phyloP scores from a whole-genome alignment of 768 basidiomycete species.

The Pleurotus eryngii region DNA sequence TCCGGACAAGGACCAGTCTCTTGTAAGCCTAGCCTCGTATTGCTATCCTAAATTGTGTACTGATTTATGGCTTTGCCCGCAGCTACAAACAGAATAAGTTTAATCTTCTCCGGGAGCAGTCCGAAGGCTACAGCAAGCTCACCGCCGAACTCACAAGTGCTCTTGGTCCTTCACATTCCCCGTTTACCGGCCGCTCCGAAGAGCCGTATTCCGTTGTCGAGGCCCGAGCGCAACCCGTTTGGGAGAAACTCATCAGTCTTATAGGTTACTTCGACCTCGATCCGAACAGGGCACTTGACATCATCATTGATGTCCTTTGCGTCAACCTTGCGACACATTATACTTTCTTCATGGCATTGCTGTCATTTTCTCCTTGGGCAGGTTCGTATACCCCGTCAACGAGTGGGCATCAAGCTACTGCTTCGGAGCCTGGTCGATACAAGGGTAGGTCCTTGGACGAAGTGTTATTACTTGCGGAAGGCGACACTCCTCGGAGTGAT shows the following conservation, averaged over 20 bases:
- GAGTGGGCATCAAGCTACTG: slow-evolving; percentile 28
- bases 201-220: slow-evolving; percentile 58
- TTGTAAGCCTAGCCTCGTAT: slow-evolving; percentile 52
- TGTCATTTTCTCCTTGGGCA: slow-evolving; percentile 89
- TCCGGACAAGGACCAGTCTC: slow-evolving; percentile 73
- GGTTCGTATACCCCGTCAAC: slow-evolving; percentile 34
- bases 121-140: slow-evolving; percentile 95
- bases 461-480: slow-evolving; percentile 55
- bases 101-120: slow-evolving; percentile 94
- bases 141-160: slow-evolving; percentile 77
- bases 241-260: slow-evolving; percentile 83
- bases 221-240: slow-evolving; percentile 64
- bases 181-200: slow-evolving; percentile 59
- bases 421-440: slow-evolving; percentile 38
- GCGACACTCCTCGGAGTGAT: slow-evolving; percentile 19
- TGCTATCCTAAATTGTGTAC: not conserved
- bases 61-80: not conserved
- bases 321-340: slow-evolving; percentile 80
- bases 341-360: slow-evolving; percentile 82
- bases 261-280: slow-evolving; percentile 97
- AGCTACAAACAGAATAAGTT: slow-evolving; percentile 99
- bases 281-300: slow-evolving; percentile 89
- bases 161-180: slow-evolving; percentile 72
- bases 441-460: slow-evolving; percentile 66
- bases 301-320: slow-evolving; percentile 89